These are phyloP conservation scores for Calonectria honghensis DNA, from an alignment of 2,329 filamentous ascomycete species.

Conservation along the genomic window DNA sequence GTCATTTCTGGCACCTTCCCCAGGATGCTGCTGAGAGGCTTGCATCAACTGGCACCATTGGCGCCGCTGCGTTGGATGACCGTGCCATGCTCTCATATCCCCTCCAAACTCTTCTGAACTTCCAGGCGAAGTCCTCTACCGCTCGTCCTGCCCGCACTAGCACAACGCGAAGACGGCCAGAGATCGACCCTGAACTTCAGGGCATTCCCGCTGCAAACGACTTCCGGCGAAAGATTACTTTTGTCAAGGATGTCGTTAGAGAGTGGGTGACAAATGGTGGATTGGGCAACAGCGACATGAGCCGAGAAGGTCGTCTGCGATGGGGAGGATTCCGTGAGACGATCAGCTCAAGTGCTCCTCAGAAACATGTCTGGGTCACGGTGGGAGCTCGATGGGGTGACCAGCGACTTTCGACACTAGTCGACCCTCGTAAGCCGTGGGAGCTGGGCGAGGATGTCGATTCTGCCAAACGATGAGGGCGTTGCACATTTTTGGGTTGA, in stretches of 20 bases:
- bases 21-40: slow-evolving; percentile 81
- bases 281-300: slow-evolving; percentile 79
- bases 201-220: slow-evolving; percentile 82
- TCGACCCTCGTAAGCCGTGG: slow-evolving; percentile 72
- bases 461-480: slow-evolving; percentile 54
- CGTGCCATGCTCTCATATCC: slow-evolving; percentile 83
- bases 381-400: slow-evolving; percentile 79
- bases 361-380: slow-evolving; percentile 81
- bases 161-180: slow-evolving; percentile 72
- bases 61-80: slow-evolving; percentile 81
- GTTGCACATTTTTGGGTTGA: slow-evolving; percentile 31
- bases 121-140: slow-evolving; percentile 68
- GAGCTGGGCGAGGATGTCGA: slow-evolving; percentile 74
- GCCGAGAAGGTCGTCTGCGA: slow-evolving; percentile 70
- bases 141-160: slow-evolving; percentile 66
- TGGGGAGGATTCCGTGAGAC: slow-evolving; percentile 77
- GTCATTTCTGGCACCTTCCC: slow-evolving; percentile 86
- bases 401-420: slow-evolving; percentile 71
- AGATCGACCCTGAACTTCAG: slow-evolving; percentile 77
- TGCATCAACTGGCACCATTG: slow-evolving; percentile 78
- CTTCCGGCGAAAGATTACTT: slow-evolving; percentile 83
- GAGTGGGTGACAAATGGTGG: slow-evolving; percentile 84
- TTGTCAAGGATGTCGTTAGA: slow-evolving; percentile 79
- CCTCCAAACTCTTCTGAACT: slow-evolving; percentile 84
- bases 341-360: slow-evolving; percentile 68